A percentile compares a stretch with the other conserved stretches of the same genome.
phyloP scores from a whole-genome alignment of 2,329 filamentous ascomycete species.

The Rhinocladiella similis region DNA sequence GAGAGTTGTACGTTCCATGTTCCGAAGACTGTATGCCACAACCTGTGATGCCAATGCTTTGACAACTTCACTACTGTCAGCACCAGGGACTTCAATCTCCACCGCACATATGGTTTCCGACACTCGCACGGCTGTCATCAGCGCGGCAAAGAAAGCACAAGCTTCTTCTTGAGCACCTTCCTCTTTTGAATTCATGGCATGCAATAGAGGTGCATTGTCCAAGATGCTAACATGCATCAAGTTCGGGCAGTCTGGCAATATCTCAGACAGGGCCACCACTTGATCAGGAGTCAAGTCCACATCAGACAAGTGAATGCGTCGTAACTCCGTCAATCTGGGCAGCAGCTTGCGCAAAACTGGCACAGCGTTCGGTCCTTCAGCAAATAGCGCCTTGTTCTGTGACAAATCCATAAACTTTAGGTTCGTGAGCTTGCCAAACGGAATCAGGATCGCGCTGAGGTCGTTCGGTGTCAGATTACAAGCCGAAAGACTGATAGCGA shows the following conservation, averaged over 20 bases:
- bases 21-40: conserved; percentile 89
- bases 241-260: conserved; percentile 77
- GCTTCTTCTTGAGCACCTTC: conserved; percentile 87
- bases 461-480: conserved; percentile 76
- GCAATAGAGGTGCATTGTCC: conserved; percentile 72
- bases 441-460: conserved; percentile 73
- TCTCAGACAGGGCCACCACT: conserved; percentile 85
- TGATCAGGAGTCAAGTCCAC: conserved; percentile 83
- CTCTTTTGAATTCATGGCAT: conserved; percentile 71
- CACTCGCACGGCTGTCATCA: conserved; percentile 82
- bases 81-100: conserved; percentile 83
- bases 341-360: conserved; percentile 77
- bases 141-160: conserved; percentile 86
- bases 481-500: conserved; percentile 81
- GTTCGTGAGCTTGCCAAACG: conserved; percentile 66
- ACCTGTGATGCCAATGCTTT: conserved; percentile 91
- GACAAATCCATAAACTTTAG: conserved; percentile 91
- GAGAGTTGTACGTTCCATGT: conserved; percentile 78
- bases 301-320: conserved; percentile 82
- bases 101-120: conserved; percentile 83
- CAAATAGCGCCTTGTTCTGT: conserved; percentile 81
- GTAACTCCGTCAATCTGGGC: conserved; percentile 73
- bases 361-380: conserved; percentile 70
- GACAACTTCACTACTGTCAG: conserved; percentile 83
- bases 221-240: conserved; percentile 85